Base-by-base conservation (phyloP, 1,284 basidiomycete genomes). In the Trametes hirsuta region DNA sequence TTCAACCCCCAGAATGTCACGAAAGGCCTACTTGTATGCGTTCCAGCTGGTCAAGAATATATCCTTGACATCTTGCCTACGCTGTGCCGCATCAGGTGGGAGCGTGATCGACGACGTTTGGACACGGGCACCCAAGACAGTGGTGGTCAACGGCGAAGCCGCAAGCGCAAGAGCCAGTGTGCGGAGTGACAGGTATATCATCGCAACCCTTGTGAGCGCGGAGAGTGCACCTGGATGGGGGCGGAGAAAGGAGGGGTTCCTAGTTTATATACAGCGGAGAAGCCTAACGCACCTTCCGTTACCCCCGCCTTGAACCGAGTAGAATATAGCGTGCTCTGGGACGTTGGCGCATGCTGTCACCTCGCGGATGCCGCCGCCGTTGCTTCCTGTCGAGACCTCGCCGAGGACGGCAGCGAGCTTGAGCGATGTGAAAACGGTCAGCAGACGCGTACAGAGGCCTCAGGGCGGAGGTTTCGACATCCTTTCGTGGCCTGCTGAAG, bases 1-100 rank as follows among this genome's bases (percentile, higher is more conserved):
- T 15, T 6, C 5, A 40, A 6, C 30, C 18, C 8, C 3, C 25
- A 18, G 18, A 10, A 11, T 14, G 6, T 12, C 15, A 6, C 12
- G 4, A 5, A 30, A n/a, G 74, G 30, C 81, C 40, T 49, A 86
- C 87, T 76, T 81, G 74, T 90, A 89, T 25, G 85, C 81, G 6
- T 72, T 54, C 66, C 86, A 90, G 57, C 84, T 85, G 22, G 77
- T 75, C 11, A 65, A 67, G 73, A 90, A 89, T 45, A 90, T 81
- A 18, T 80, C 61, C 66, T 78, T 74, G 11, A 87, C 85, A 14
- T 75, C 77, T 21, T 77, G 75, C 42, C 77, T 73, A 64, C 84
- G 71, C 10, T 63, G 59, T 40, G 72, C 66, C 3, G 80, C 78
- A 44, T 66, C 72, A 0, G 72, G 40, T 0, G 86, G 86, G 9